These are phyloP conservation scores for Laguncularia racemosa DNA, from an alignment of 345 rosid species.

Conservation along the genomic window DNA sequence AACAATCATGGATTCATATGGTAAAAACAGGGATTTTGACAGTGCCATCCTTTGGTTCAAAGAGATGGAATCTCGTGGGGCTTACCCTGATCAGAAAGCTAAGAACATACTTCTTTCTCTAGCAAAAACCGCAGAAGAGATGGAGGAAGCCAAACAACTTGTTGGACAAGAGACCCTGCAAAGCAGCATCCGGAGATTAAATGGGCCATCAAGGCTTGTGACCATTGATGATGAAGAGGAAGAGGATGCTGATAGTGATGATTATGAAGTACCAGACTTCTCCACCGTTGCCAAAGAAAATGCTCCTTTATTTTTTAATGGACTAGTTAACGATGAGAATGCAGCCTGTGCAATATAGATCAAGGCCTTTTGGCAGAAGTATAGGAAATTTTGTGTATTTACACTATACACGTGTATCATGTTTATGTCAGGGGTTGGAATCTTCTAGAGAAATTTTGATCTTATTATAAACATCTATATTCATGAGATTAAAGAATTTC, in stretches of 20 bases:
- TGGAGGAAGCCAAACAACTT: slow-evolving; percentile 52
- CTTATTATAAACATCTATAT: no score
- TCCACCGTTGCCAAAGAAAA: no score
- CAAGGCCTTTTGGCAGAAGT: no score
- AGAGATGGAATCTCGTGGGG: slow-evolving; percentile 69
- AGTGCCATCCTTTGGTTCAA: slow-evolving; percentile 80
- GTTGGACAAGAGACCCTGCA: slow-evolving; percentile 26
- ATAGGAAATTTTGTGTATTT: no score
- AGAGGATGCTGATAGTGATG: slow-evolving; percentile 1
- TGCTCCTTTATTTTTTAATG: no score
- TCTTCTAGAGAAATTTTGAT: no score
- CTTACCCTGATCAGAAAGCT: slow-evolving; percentile 79
- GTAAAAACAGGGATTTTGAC: slow-evolving; percentile 69
- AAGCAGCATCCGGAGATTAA: slow-evolving; percentile 13
- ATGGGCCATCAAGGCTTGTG: slow-evolving; percentile 16
- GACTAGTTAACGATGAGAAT: no score
- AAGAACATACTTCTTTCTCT: slow-evolving; percentile 75
- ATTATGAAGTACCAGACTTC: not conserved
- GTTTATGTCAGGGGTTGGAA: no score
- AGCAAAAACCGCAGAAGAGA: slow-evolving; percentile 63
- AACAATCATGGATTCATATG: slow-evolving; percentile 82
- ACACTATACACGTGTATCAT: no score
- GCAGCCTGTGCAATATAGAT: no score
- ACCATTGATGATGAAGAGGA: slow-evolving; percentile 29
- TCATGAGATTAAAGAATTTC: no score